These are phyloP conservation scores for Nemania diffusa DNA, from an alignment of 2,329 filamentous ascomycete genomes.

Conservation along the genomic window DNA sequence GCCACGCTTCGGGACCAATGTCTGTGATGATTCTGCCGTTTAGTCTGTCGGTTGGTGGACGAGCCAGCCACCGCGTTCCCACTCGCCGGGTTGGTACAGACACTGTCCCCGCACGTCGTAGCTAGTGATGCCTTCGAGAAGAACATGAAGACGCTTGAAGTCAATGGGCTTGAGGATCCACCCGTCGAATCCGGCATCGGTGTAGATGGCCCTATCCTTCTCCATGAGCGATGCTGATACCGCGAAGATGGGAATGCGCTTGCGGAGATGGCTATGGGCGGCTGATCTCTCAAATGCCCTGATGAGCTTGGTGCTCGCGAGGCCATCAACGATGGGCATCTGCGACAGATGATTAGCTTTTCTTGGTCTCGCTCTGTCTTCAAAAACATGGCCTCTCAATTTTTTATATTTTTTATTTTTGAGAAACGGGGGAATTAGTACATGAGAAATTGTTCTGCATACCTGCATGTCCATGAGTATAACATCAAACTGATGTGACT, in stretches of 20 bases:
- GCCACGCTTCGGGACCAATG: not conserved
- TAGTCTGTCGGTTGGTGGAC: too few species aligned
- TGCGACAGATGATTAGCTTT: slow-evolving; percentile 50
- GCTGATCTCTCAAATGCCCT: slow-evolving; percentile 74
- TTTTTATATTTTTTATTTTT: not conserved
- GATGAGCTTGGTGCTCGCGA: slow-evolving; percentile 85
- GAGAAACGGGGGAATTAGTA: too few species aligned
- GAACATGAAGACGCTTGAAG: slow-evolving; percentile 75
- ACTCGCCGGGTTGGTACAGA: slow-evolving; percentile 76
- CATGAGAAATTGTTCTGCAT: slow-evolving; percentile 46
- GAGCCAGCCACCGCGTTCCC: slow-evolving; percentile 93
- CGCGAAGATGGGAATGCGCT: slow-evolving; percentile 82
- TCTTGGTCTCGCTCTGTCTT: not conserved
- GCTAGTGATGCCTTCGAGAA: slow-evolving; percentile 76
- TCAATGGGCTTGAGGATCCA: slow-evolving; percentile 93
- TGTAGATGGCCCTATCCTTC: slow-evolving; percentile 73
- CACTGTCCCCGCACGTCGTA: slow-evolving; percentile 66
- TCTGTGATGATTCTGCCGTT: not conserved
- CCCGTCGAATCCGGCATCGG: slow-evolving; percentile 84
- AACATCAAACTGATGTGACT: slow-evolving; percentile 73
- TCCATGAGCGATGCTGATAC: slow-evolving; percentile 87
- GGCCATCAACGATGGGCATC: slow-evolving; percentile 93
- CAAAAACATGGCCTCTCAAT: not conserved
- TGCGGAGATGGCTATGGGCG: slow-evolving; percentile 66
- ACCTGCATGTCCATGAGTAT: slow-evolving; percentile 95